Evolutionary conservation across 2,329 filamentous ascomycete species (phyloP).

Genomic region (Nemania abortiva): DNA sequence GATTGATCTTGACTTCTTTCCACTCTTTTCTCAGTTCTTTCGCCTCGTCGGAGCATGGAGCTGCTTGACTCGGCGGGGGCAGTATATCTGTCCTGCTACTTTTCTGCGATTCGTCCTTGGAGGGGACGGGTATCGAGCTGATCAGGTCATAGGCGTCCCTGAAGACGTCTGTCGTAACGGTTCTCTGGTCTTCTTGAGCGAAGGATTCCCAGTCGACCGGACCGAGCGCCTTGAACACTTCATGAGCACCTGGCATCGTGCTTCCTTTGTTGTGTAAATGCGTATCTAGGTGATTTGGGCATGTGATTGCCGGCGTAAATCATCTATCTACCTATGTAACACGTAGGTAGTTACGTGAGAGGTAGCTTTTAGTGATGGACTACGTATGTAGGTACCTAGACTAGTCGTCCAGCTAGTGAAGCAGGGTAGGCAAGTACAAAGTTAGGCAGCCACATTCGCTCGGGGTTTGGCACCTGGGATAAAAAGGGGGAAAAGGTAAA

Average conservation of each 20-base stretch:
- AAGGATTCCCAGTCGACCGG: conserved; percentile 62
- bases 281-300: background rate
- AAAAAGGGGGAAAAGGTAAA: too few species aligned
- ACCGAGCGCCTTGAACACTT: conserved; percentile 65
- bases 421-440: too few species aligned
- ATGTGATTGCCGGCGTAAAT: background rate
- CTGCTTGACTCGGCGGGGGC: conserved; percentile 57
- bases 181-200: conserved; percentile 60
- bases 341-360: too few species aligned
- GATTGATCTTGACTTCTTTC: conserved; percentile 83
- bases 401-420: too few species aligned
- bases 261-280: background rate
- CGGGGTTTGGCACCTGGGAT: too few species aligned
- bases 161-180: conserved; percentile 71
- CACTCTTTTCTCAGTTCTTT: conserved; percentile 80
- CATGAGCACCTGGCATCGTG: conserved; percentile 53
- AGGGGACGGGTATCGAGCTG: conserved; percentile 77
- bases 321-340: too few species aligned
- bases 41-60: conserved; percentile 65
- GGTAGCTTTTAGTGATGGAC: too few species aligned
- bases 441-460: too few species aligned
- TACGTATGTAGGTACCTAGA: too few species aligned
- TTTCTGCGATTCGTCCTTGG: conserved; percentile 53
- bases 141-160: conserved; percentile 75
- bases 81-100: conserved; percentile 55